Percentiles rank a stretch among this genome's conserved stretches.
phyloP scores from a whole-genome alignment of 345 rosid species.

The Capsella bursapastoris region DNA sequence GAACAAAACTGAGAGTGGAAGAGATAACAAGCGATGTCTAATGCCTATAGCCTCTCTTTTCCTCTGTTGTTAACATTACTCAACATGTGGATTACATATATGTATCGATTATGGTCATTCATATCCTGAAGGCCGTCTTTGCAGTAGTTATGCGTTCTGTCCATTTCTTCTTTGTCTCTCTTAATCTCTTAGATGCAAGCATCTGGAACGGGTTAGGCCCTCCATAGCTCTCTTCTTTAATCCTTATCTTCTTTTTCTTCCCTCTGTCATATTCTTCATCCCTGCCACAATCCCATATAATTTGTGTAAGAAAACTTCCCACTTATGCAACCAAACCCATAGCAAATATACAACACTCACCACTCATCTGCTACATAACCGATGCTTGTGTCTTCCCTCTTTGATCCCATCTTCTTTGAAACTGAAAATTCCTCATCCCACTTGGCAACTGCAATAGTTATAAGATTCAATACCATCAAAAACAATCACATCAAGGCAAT shows the following conservation, averaged over 20 bases:
- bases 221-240: constrained; percentile 46
- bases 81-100: constrained; percentile 29
- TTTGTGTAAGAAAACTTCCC: constrained; percentile 7
- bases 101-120: constrained; percentile 18
- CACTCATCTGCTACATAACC: constrained; percentile 90
- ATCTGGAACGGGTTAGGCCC: constrained; percentile 85
- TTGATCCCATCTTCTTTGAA: constrained; percentile 44
- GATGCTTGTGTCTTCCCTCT: constrained; percentile 45
- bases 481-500: constrained; percentile 2
- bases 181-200: constrained; percentile 55
- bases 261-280: constrained; percentile 97
- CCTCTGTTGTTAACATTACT: constrained; percentile 39
- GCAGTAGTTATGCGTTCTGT: constrained; percentile 31
- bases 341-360: constrained; percentile 52
- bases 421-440: constrained; percentile 71
- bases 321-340: neutral
- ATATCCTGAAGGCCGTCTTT: constrained; percentile 39
- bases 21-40: constrained; percentile 25
- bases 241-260: constrained; percentile 78
- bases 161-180: constrained; percentile 40
- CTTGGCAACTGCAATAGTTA: constrained; percentile 61
- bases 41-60: constrained; percentile 16
- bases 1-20: constrained; percentile 39
- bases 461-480: constrained; percentile 26
- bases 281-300: constrained; percentile 52